Evolutionary conservation across 352 stramenopile species (phyloP), one percentile per base, ranked within the genome.

Genomic region (Pythium aphanidermatum): DNA sequence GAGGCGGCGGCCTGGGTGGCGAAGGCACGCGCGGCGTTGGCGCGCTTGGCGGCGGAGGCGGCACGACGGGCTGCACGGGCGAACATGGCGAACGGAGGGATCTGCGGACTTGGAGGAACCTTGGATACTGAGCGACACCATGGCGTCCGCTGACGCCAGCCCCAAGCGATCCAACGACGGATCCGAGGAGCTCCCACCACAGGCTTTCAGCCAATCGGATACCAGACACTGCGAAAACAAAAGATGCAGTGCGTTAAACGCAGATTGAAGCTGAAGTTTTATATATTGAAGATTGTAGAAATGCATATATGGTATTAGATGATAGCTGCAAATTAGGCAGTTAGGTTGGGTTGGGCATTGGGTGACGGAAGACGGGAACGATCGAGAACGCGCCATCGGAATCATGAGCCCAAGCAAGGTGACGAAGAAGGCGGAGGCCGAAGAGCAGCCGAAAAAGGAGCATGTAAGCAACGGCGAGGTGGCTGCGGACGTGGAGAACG

Each of bases 11-110:
- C 70, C 48, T 78, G 52, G 53, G 74, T 70, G 31, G 75, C 83
- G 46, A 86, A 66, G 34, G 71, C 60, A 46, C 74, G 67, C 42
- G 49, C 55, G 32, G 70, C 58, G 60, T 58, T 79, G 48, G 52
- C 52, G 63, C 59, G 61, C 69, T 84, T 86, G 56, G 73, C 69
- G 51, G 60, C 70, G 40, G 65, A 60, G 49, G 78, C 78, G 56
- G 77, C 74, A 50, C 78, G 74, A 44, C 74, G 74, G 39, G 78
- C 69, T 23, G 70, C 70, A 55, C 74, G 74, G 37, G 78, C 58
- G 58, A 90, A 86, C 78, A 90, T 90, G 36, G 17, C 42, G 21
- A 21, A 33, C 3, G 10, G 2, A 16, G 29, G 17, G 30, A 44
- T 43, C 34, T 61, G 45, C 4, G 41, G 29, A 36, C 37, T 56